These are phyloP conservation scores for Cordyceps javanica DNA, from an alignment of 2,329 filamentous ascomycete genomes.

Conservation along the genomic window DNA sequence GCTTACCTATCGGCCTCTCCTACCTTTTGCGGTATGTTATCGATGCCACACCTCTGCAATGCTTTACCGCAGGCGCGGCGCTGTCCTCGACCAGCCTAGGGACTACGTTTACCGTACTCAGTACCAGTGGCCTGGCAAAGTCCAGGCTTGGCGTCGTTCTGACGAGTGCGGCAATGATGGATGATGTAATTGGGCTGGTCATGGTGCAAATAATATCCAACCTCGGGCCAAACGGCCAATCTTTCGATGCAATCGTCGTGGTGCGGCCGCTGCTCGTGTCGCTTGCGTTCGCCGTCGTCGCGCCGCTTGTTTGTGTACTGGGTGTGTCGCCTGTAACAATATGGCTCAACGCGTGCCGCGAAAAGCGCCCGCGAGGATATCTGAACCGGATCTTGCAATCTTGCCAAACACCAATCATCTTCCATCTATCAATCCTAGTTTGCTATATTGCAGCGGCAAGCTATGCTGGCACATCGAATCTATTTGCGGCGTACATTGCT, in stretches of 20 bases:
- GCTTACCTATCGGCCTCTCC: constrained; percentile 57
- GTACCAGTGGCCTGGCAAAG: constrained; percentile 34
- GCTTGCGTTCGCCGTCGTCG: constrained; percentile 42
- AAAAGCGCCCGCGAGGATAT: constrained; percentile 15
- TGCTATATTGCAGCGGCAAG: constrained; percentile 42
- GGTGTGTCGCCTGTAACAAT: constrained; percentile 36
- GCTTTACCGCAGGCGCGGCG: constrained; percentile 67
- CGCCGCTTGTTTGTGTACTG: constrained; percentile 42
- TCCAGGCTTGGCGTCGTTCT: constrained; percentile 56
- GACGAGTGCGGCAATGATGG: constrained; percentile 70
- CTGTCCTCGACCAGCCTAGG: constrained; percentile 70
- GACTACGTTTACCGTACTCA: constrained; percentile 55
- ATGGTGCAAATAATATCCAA: constrained; percentile 72
- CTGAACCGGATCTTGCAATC: constrained; percentile 22
- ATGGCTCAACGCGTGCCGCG: constrained; percentile 26
- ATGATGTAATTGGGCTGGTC: constrained; percentile 71
- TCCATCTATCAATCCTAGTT: constrained; percentile 46
- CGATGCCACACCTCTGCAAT: constrained; percentile 49
- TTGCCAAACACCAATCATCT: constrained; percentile 32
- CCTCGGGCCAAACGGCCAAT: constrained; percentile 35
- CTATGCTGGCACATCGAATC: constrained; percentile 56
- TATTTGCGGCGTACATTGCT: constrained; percentile 59
- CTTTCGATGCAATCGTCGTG: constrained; percentile 28
- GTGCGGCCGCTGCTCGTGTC: constrained; percentile 42
- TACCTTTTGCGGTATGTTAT: constrained; percentile 50